Evolutionary conservation across 768 basidiomycete species (phyloP).

Genomic region (Russula dissimulans): DNA sequence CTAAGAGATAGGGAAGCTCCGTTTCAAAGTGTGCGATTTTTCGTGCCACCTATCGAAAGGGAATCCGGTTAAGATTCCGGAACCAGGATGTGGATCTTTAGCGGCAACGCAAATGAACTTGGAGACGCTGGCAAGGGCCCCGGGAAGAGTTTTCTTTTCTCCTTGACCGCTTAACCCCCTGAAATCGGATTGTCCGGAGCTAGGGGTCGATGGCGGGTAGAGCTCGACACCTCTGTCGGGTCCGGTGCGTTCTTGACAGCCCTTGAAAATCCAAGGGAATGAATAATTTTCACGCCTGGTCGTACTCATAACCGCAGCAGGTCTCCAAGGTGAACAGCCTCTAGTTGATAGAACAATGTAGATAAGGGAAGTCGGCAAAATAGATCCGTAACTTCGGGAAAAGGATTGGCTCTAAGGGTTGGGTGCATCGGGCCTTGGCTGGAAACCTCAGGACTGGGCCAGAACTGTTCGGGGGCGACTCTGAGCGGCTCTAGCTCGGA

Average conservation of each 20-base stretch:
- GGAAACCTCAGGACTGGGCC: slow-evolving; percentile 55
- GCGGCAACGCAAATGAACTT: no score
- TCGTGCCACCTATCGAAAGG: no score
- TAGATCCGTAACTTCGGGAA: slow-evolving; percentile 74
- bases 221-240: no score
- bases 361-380: slow-evolving; percentile 78
- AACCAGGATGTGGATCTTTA: no score
- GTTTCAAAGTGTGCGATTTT: slow-evolving; percentile 53
- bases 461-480: slow-evolving; percentile 59
- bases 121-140: no score
- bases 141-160: no score
- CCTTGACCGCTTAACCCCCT: no score
- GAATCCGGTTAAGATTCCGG: no score
- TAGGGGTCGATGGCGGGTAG: no score
- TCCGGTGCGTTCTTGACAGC: no score
- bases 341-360: slow-evolving; percentile 75
- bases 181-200: no score
- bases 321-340: slow-evolving; percentile 77
- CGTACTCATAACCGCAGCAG: slow-evolving; percentile 74
- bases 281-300: slow-evolving; percentile 61
- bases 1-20: slow-evolving; percentile 17
- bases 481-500: slow-evolving; percentile 35
- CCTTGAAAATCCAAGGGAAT: slow-evolving; percentile 25
- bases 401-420: slow-evolving; percentile 74
- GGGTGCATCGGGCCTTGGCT: slow-evolving; percentile 59